phyloP scores from a whole-genome alignment of 192 early-diverging fungal genomes.

The Umbelopsis sp. region DNA sequence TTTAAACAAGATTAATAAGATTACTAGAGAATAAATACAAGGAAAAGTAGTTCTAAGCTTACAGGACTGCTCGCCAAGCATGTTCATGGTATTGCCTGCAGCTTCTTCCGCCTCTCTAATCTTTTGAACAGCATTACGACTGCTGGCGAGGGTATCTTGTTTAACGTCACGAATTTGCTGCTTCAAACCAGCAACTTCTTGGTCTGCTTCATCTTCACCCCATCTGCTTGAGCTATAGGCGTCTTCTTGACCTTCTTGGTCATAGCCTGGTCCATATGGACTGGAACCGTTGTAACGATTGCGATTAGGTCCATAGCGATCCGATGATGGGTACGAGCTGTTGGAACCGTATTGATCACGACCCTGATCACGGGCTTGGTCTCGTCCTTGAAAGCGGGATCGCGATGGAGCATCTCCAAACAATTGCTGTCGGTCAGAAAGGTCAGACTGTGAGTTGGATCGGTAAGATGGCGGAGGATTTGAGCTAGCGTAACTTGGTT shows the following conservation, averaged over 20 bases:
- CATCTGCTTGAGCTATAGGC: conserved; percentile 29
- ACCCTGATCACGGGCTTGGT: background rate
- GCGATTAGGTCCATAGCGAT: conserved; percentile 1
- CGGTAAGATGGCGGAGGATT: conserved; percentile 11
- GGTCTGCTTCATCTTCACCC: conserved; percentile 60
- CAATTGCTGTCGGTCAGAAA: conserved; percentile 8
- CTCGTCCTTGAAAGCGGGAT: conserved; percentile 16
- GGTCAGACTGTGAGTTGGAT: conserved; percentile 1
- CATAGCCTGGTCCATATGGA: conserved; percentile 3
- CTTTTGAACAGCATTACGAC: conserved; percentile 63
- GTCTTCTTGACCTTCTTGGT: conserved; percentile 19
- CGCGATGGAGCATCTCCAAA: conserved; percentile 15
- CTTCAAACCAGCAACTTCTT: conserved; percentile 64
- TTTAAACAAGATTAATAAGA: background rate
- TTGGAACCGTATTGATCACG: conserved; percentile 18
- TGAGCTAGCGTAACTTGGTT: conserved; percentile 14
- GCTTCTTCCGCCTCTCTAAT: conserved; percentile 63
- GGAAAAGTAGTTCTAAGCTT: too few relatives aligned
- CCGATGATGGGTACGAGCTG: background rate
- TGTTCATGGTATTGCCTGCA: conserved; percentile 62
- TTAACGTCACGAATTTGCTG: conserved; percentile 63
- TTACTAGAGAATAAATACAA: too few relatives aligned
- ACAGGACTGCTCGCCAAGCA: conserved; percentile 68
- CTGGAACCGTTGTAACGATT: conserved; percentile 10
- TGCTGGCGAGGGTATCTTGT: conserved; percentile 68